Percentiles rank a stretch among this genome's conserved stretches.
phyloP scores from a whole-genome alignment of 805 yeast genomes.

The Wickerhamomyces strasburgensis region DNA sequence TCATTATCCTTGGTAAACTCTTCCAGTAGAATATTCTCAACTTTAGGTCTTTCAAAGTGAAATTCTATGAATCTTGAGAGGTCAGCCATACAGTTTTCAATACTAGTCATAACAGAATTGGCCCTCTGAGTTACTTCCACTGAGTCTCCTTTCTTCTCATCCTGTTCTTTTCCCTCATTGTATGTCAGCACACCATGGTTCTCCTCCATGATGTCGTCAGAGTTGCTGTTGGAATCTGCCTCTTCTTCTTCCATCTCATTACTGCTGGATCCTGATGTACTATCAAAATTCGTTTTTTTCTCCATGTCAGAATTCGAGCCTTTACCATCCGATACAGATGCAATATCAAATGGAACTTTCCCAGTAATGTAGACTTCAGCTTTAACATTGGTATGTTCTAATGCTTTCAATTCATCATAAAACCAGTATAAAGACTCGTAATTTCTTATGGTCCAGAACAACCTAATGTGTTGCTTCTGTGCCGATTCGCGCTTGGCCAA shows the following conservation, averaged over 20 bases:
- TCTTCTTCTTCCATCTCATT: neutral
- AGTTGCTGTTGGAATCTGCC: neutral
- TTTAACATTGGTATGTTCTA: constrained; percentile 26
- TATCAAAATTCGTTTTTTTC: neutral
- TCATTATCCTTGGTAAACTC: constrained; percentile 30
- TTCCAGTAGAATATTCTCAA: constrained; percentile 32
- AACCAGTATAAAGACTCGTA: constrained; percentile 46
- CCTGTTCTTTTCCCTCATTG: neutral
- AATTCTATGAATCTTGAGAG: constrained; percentile 24
- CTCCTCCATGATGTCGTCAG: no score
- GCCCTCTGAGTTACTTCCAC: neutral
- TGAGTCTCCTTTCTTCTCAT: neutral
- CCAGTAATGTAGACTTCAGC: constrained; percentile 36
- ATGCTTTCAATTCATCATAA: constrained; percentile 34
- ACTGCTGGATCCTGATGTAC: no score
- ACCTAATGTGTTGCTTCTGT: constrained; percentile 33
- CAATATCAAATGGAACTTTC: constrained; percentile 1
- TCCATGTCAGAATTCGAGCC: neutral
- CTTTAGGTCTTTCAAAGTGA: constrained; percentile 42
- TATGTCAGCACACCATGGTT: no score
- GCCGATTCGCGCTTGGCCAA: constrained; percentile 21
- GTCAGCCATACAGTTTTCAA: neutral
- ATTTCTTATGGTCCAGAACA: constrained; percentile 63
- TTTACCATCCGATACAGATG: neutral
- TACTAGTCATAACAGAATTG: neutral